Percentiles rank a stretch among this genome's conserved stretches.
phyloP scores from a whole-genome alignment of 345 rosid genomes.

The Eucalyptus erythrocorys region DNA sequence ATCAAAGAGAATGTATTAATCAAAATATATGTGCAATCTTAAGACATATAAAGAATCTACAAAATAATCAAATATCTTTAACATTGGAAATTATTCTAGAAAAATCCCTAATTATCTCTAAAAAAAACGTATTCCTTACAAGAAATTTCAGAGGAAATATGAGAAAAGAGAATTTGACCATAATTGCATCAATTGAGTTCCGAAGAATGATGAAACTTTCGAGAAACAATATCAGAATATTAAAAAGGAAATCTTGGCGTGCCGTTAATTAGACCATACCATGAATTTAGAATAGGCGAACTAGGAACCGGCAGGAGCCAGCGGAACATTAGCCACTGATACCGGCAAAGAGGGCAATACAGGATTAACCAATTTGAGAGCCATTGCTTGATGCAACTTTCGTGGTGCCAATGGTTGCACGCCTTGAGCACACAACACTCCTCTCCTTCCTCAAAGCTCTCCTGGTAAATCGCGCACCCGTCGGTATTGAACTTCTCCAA shows the following conservation, averaged over 20 bases:
- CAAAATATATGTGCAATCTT: too few species aligned
- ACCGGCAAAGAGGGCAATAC: background rate
- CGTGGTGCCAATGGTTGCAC: background rate
- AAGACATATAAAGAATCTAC: too few species aligned
- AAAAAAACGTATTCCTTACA: too few species aligned
- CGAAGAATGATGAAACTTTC: background rate
- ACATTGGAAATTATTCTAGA: too few species aligned
- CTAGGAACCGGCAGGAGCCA: background rate
- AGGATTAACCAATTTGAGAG: background rate
- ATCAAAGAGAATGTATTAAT: too few species aligned
- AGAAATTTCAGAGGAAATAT: background rate
- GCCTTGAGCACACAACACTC: background rate
- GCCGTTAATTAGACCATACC: background rate
- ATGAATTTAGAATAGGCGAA: background rate
- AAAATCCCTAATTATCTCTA: too few species aligned
- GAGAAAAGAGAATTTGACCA: background rate
- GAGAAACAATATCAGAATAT: background rate
- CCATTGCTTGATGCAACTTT: background rate
- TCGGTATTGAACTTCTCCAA: background rate
- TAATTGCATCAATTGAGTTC: background rate
- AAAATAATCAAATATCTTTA: too few species aligned
- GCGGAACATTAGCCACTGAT: background rate
- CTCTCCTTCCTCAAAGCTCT: background rate
- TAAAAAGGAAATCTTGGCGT: background rate
- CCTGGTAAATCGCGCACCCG: background rate